Base-by-base conservation (phyloP, 306 rosid species). In the Trifolium subterraneum region DNA sequence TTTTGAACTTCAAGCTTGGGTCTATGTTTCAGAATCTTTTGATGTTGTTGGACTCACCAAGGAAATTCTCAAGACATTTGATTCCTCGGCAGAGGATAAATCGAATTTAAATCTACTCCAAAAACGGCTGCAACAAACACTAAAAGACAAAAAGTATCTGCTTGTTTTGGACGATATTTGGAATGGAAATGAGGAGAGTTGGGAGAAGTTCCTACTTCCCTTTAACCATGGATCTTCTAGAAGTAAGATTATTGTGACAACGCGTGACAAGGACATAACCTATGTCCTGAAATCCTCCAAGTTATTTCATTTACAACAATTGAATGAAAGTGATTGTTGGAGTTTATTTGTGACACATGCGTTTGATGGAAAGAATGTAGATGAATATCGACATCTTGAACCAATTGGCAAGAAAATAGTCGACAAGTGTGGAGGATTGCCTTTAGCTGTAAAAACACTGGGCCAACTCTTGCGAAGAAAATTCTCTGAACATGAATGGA, bases 341-440 rank as follows among this genome's bases (percentile, higher is more conserved):
- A 19, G 51, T 2, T 64, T 64, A 33, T 62, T 62, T 36, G 22
- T 1, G 15, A 62, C 7, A 35, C 47, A 9, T 8, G 68, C 68
- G 8, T 62, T 62, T 16, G 15, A 8, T 1, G 47, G 68, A 0
- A 62, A 3, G 1, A 62, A 16, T 62, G 15, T 9, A 4, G 3
- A 1, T 10, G 27, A 35, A 1, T 4, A 62, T 16, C 27, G 47
- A 62, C 16, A 4, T 8, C 47, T 62, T 62, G 27, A 33, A 62
- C 4, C 25, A 9, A 62, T 62, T 62, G 68, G 47, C 0, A 38
- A 10, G 10, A 38, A 38, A 18, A 64, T 64, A 0, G 69, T 38
- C 6, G 16, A 18, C 2, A 64, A 64, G 10, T 87, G 89, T 62
- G 74, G 44, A 38, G 91, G 91, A 10, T 61, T 87, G 50, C 91